Evolutionary conservation across 1,139 yeast genomes (phyloP), one percentile per base, ranked within the genome.

Genomic region (Hanseniaspora gamundiae): DNA sequence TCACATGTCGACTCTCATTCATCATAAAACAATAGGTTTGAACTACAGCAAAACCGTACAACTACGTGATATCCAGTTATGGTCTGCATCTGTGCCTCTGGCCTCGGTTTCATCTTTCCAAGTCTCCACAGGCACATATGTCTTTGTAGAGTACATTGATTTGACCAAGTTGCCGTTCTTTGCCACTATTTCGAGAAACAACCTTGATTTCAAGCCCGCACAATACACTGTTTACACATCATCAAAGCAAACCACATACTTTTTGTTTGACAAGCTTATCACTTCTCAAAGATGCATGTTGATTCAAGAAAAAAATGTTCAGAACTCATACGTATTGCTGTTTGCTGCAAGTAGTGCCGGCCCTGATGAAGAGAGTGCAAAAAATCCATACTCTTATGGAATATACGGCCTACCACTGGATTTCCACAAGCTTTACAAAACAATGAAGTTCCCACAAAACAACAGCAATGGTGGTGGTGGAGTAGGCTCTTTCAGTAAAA

Each of bases 121-220:
- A n/a, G 43, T 31, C 13, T 35, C 41, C 13, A 20, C 28, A 13
- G 22, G 44, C n/a, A 51, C 43, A 19, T 55, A 55, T 4, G 35
- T 45, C 9, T 53, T 55, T 41, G n/a, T 53, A 2, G 52, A 51
- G n/a, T 57, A 58, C 35, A 50, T 60, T 6, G 56, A 52, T 42
- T 16, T 56, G 14, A 39, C 43, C 9, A 54, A 51, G 36, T 40
- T 60, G 35, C 65, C 64, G 1, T 17, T 57, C 14, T 58, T 61
- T 6, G 36, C 36, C 13, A 8, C 22, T 30, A 14, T 30, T 16
- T 8, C 10, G 4, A 30, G 10, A 3, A 30, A 7, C 14, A 8
- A 13, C 28, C 13, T 11, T 3, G 13, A n/a, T 6, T 28, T n/a
- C 19, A 38, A 8, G 35, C 16, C 17, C 19, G 13, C 13, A 30